Conservation (phyloP, 768 basidiomycete species). For the Lepiota brunneoincarnata region DNA sequence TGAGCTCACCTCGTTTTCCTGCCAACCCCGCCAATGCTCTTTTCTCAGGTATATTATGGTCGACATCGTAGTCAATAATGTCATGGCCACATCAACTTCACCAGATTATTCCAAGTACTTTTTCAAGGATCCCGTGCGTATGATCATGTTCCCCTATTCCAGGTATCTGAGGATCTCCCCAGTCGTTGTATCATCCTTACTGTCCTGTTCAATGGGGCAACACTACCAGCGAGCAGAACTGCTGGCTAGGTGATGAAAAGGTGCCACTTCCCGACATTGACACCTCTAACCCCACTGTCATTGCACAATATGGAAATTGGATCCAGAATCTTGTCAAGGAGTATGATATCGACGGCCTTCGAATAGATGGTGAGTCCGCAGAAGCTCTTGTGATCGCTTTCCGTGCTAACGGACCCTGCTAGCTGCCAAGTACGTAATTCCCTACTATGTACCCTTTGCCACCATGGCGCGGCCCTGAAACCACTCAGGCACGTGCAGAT, state of each 20-base stretch:
- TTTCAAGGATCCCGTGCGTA: conserved; percentile 59
- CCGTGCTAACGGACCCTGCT: conserved; percentile 31
- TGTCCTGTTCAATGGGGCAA: conserved; percentile 74
- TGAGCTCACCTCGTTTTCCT: conserved; percentile 23
- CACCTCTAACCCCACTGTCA: conserved; percentile 65
- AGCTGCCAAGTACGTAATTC: conserved; percentile 41
- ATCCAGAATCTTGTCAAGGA: conserved; percentile 63
- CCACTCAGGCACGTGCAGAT: conserved; percentile 61
- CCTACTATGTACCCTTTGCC: neutral
- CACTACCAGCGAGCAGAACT: conserved; percentile 64
- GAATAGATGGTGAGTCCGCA: conserved; percentile 63
- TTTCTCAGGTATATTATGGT: conserved; percentile 71
- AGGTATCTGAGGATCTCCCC: conserved; percentile 11
- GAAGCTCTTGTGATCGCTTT: neutral
- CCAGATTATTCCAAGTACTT: conserved; percentile 67
- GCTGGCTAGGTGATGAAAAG: conserved; percentile 79
- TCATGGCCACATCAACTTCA: conserved; percentile 64
- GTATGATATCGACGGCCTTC: conserved; percentile 81
- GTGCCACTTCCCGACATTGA: conserved; percentile 80
- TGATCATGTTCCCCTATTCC: neutral
- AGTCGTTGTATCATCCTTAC: conserved; percentile 77
- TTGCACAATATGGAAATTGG: conserved; percentile 65
- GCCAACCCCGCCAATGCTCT: conserved; percentile 1
- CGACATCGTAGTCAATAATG: conserved; percentile 83
- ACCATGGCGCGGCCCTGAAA: neutral